Percentiles rank a stretch among this genome's conserved stretches.
These are phyloP conservation scores for Yamadazyma dushanensis DNA, from an alignment of 1,139 yeast species.

Conservation along the genomic window DNA sequence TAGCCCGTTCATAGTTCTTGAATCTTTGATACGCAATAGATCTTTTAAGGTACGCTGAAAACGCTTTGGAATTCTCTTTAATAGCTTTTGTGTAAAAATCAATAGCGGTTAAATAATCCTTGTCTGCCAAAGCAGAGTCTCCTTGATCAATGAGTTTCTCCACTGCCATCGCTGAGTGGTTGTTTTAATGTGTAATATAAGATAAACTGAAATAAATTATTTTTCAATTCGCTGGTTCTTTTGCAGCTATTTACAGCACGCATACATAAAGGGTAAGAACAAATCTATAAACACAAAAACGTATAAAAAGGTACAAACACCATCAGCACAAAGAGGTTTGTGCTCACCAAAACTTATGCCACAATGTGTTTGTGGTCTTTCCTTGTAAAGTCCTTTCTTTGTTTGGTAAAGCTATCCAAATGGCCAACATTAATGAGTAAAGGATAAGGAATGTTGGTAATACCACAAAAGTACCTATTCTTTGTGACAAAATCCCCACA, in stretches of 20 bases:
- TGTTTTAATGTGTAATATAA: no score
- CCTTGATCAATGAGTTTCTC: constrained; percentile 39
- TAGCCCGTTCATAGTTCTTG: constrained; percentile 49
- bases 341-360: constrained; percentile 24
- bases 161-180: no score
- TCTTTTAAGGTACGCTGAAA: constrained; percentile 52
- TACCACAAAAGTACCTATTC: constrained; percentile 53
- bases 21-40: constrained; percentile 58
- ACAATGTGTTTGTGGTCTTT: constrained; percentile 15
- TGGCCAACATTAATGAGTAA: constrained; percentile 32
- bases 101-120: constrained; percentile 41
- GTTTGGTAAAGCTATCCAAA: constrained; percentile 52
- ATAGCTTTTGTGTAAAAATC: constrained; percentile 31
- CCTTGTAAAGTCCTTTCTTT: constrained; percentile 20
- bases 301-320: not conserved
- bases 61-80: constrained; percentile 46
- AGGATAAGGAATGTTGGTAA: constrained; percentile 51
- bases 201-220: no score
- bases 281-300: no score
- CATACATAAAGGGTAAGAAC: not conserved
- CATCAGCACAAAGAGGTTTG: not conserved
- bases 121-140: constrained; percentile 27
- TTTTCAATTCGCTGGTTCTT: constrained; percentile 1
- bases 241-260: not conserved
- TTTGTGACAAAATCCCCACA: constrained; percentile 54